These are phyloP conservation scores for Backusella sp. DNA, from an alignment of 192 early-diverging fungal species.

Conservation along the genomic window DNA sequence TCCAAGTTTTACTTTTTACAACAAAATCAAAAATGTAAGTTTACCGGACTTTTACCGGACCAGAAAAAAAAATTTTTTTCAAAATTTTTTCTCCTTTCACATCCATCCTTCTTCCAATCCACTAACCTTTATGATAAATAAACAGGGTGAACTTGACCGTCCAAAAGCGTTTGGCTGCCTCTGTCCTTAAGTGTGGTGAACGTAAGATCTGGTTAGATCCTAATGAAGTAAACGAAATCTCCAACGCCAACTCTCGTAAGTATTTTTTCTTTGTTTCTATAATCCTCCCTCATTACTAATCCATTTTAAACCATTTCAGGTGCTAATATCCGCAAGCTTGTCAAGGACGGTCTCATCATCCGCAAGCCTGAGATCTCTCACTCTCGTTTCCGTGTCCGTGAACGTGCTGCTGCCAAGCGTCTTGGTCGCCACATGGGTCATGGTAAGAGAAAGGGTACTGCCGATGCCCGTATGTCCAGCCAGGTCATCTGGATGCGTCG, in stretches of 20 bases:
- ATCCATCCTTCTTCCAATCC: background rate
- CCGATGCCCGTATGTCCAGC: conserved; percentile 97
- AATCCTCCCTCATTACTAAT: background rate
- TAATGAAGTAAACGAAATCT: conserved; percentile 91
- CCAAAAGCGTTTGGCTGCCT: conserved; percentile 96
- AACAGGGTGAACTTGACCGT: conserved; percentile 70
- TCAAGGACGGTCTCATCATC: conserved; percentile 97
- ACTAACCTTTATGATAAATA: conserved; percentile 23
- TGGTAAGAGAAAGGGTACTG: conserved; percentile 93
- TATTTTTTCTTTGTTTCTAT: conserved; percentile 13
- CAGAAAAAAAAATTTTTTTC: background rate
- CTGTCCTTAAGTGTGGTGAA: conserved; percentile 96
- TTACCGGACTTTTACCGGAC: background rate
- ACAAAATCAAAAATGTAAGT: conserved; percentile 5
- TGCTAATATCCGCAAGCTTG: conserved; percentile 95
- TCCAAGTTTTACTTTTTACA: background rate
- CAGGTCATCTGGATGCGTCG: conserved; percentile 97
- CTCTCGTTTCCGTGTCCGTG: conserved; percentile 94
- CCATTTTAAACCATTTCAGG: conserved; percentile 42
- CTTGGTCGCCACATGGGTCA: conserved; percentile 93
- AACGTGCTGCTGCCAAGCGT: conserved; percentile 92
- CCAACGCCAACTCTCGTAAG: conserved; percentile 98
- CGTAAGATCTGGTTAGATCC: conserved; percentile 99
- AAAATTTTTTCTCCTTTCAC: too few species aligned
- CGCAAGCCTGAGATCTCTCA: conserved; percentile 84